A percentile compares a stretch with the other conserved stretches of the same genome.
These are phyloP conservation scores for Penicillium diatomitis DNA, from an alignment of 495 filamentous ascomycete genomes.

Conservation along the genomic window DNA sequence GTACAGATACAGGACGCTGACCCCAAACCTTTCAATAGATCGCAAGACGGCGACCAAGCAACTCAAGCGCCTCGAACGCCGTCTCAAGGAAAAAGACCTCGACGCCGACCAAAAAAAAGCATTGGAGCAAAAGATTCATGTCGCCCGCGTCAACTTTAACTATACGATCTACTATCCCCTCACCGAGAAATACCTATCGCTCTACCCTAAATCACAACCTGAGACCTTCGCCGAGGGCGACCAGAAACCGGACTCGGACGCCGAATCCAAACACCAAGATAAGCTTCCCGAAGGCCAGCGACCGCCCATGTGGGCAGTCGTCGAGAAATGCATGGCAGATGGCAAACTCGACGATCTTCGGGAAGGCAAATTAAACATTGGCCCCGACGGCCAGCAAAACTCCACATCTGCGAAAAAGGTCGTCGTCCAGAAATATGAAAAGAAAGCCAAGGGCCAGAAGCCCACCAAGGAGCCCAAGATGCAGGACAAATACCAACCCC, in stretches of 20 bases:
- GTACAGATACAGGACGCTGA: neutral
- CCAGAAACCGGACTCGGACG: constrained; percentile 11
- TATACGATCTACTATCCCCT: constrained; percentile 81
- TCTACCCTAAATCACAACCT: constrained; percentile 50
- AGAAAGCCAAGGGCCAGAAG: constrained; percentile 9
- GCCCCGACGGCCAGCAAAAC: constrained; percentile 14
- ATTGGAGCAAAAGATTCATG: constrained; percentile 51
- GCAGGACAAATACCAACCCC: constrained; percentile 5
- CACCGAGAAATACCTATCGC: constrained; percentile 65
- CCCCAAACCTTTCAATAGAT: constrained; percentile 40
- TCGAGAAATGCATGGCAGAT: constrained; percentile 61
- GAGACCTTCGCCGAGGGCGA: constrained; percentile 9
- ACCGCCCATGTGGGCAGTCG: constrained; percentile 57
- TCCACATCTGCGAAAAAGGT: constrained; percentile 1
- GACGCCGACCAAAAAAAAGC: constrained; percentile 39
- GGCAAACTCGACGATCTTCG: constrained; percentile 50
- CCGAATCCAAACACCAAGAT: constrained; percentile 13
- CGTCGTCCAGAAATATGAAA: neutral
- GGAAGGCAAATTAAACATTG: constrained; percentile 37
- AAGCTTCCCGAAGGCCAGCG: constrained; percentile 13
- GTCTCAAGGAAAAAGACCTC: constrained; percentile 39
- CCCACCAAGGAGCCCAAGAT: constrained; percentile 6
- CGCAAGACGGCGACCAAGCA: constrained; percentile 72
- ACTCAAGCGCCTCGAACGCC: constrained; percentile 46
- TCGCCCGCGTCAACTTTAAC: constrained; percentile 70